Evolutionary conservation across 345 rosid genomes (phyloP), one percentile per base, ranked within the genome.

Genomic region (Bruguiera parviflora): DNA sequence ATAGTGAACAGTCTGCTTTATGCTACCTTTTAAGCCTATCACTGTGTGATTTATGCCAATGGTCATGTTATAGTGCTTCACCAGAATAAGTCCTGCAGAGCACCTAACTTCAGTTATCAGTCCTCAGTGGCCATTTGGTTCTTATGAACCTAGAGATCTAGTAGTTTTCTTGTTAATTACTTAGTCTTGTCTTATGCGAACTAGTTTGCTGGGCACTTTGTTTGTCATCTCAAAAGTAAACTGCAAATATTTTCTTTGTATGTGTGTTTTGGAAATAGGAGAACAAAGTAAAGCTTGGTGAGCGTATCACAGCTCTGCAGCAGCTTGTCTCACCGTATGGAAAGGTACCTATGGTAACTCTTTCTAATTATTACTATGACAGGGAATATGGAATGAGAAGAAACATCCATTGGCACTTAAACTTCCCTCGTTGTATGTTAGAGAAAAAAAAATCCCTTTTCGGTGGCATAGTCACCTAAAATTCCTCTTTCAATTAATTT

Each of bases 241-340:
- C 64, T 39, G 13, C 63, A 69, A 29, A 69, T 55, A 61, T 24
- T 55, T 56, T 39, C 28, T 27, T 49, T 73, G 37, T 67, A 59
- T 72, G 18, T 81, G 59, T 49, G 59, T 69, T 63, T 49, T 74
- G 79, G 64, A 28, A 78, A 67, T 66, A 91, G 93, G 96, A 91
- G 77, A 83, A 87, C 78, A 95, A 95, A 73, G 96, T 89, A 80
- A 95, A 91, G 76, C 69, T 92, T 0, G 92, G 99, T 64, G 97
- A 91, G 66, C 88, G 90, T 25, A 87, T 95, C 28, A 83, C 86
- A 56, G 87, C 92, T 78, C 84, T 95, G 77, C 99, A 91, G 78
- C 96, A 91, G 67, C 92, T 91, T 62, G 99, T 94, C 78, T 94
- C 99, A 11, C 99, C 97, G 0, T 90, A 88, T 51, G 99, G 99